phyloP scores from a whole-genome alignment of 169 alveolate genomes.

The Plasmodium sp. region DNA sequence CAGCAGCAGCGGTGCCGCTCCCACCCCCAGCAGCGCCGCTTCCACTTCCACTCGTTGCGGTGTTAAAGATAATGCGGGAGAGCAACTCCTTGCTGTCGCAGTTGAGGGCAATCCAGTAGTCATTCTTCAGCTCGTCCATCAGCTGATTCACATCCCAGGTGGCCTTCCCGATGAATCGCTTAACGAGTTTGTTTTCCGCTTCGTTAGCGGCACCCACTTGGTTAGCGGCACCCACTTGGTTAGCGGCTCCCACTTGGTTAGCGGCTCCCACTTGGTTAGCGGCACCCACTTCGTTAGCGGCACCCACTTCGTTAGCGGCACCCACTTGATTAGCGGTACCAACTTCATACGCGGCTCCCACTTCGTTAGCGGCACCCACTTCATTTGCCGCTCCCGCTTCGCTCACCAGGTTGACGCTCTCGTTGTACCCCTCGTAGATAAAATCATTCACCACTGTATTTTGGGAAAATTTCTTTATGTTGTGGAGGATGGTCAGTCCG shows the following conservation, averaged over 20 bases:
- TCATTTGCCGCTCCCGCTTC: background rate
- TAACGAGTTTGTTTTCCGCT: slow-evolving; percentile 8
- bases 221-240: background rate
- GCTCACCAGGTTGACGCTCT: background rate
- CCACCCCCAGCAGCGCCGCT: too few species aligned
- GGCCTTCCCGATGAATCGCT: slow-evolving; percentile 64
- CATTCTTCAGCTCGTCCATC: slow-evolving; percentile 49
- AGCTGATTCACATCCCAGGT: slow-evolving; percentile 67
- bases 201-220: background rate
- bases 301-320: background rate
- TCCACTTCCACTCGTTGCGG: background rate
- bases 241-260: background rate
- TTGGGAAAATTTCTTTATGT: slow-evolving; percentile 51
- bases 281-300: background rate
- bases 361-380: background rate
- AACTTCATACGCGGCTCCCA: too few species aligned
- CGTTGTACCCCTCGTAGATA: slow-evolving; percentile 69
- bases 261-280: background rate
- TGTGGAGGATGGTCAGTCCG: slow-evolving; percentile 62
- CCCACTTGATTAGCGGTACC: background rate
- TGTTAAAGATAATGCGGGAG: slow-evolving; percentile 44
- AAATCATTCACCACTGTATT: slow-evolving; percentile 57
- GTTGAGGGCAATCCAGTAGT: slow-evolving; percentile 65
- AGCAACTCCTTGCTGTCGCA: slow-evolving; percentile 49
- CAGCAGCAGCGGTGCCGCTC: too few species aligned